Conservation (phyloP, 139 green algal genomes). For the Tetradesmus obliquus region DNA sequence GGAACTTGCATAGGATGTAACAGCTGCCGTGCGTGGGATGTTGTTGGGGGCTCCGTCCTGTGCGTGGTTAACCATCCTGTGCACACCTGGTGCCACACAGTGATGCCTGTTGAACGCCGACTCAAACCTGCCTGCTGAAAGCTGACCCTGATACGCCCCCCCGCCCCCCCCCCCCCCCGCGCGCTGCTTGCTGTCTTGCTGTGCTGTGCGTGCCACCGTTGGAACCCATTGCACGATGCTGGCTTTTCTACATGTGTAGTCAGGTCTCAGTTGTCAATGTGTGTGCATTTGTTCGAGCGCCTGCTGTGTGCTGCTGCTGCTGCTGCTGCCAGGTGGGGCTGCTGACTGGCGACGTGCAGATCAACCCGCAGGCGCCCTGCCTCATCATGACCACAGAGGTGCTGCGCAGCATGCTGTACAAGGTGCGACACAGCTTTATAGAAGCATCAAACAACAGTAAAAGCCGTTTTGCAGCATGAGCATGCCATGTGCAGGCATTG, state of each 20-base stretch:
- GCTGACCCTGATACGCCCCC: too few species aligned
- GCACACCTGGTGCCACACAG: too few species aligned
- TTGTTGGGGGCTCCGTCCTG: too few species aligned
- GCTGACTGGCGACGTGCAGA: constrained; percentile 95
- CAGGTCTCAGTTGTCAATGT: not conserved
- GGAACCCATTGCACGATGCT: too few species aligned
- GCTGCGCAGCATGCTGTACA: constrained; percentile 96
- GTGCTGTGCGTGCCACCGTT: not conserved
- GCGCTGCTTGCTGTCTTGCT: not conserved
- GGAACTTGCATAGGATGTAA: not conserved
- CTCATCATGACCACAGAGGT: constrained; percentile 99
- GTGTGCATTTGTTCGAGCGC: not conserved
- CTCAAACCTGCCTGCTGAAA: too few species aligned
- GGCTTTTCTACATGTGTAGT: not conserved
- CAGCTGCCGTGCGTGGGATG: too few species aligned
- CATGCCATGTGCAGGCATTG: too few species aligned
- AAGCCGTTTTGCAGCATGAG: too few species aligned
- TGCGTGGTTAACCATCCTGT: too few species aligned
- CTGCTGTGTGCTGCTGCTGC: not conserved
- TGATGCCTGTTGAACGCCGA: too few species aligned
- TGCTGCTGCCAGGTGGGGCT: constrained; percentile 80
- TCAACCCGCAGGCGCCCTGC: constrained; percentile 88
- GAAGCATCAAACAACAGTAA: too few species aligned
- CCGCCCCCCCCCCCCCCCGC: too few species aligned
- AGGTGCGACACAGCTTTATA: constrained; percentile 46